These are phyloP conservation scores for Verticillium dahliae DNA, from an alignment of 2,329 filamentous ascomycete species.

Conservation along the genomic window DNA sequence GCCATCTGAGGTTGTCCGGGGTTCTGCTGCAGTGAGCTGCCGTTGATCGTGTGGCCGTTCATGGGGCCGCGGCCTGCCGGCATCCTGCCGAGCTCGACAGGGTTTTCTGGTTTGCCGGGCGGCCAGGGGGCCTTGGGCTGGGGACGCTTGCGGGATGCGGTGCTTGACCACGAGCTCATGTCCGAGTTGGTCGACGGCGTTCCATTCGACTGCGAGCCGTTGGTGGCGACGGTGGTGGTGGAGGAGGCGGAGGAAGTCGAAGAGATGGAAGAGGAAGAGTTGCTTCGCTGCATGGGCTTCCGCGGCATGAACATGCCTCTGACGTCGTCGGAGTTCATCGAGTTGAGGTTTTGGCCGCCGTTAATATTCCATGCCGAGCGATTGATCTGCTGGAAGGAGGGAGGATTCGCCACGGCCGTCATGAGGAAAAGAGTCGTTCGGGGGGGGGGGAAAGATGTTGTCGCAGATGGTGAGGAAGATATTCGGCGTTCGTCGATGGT, in stretches of 20 bases:
- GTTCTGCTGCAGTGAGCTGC: constrained; percentile 27
- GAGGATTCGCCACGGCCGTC: constrained; percentile 62
- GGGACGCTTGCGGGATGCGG: constrained; percentile 43
- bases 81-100: constrained; percentile 40
- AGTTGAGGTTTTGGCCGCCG: constrained; percentile 43
- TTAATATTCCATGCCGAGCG: constrained; percentile 62
- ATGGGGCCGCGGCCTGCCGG: constrained; percentile 26
- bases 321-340: constrained; percentile 78
- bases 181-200: constrained; percentile 41
- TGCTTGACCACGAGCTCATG: constrained; percentile 43
- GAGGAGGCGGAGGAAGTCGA: constrained; percentile 54
- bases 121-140: constrained; percentile 46
- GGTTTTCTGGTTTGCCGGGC: constrained; percentile 37
- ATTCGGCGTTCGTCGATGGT: neutral
- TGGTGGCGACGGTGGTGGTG: constrained; percentile 56
- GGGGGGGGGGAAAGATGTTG: neutral
- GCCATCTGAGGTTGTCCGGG: constrained; percentile 30
- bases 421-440: constrained; percentile 37
- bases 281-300: constrained; percentile 78
- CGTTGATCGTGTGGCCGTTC: constrained; percentile 16
- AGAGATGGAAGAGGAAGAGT: constrained; percentile 84
- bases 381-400: constrained; percentile 56
- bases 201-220: constrained; percentile 57
- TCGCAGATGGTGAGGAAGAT: neutral
- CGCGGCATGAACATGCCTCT: constrained; percentile 85